A percentile compares a stretch with the other conserved stretches of the same genome.
Conservation (phyloP, 2,329 filamentous ascomycete genomes). For the Chaetomium globosum region DNA sequence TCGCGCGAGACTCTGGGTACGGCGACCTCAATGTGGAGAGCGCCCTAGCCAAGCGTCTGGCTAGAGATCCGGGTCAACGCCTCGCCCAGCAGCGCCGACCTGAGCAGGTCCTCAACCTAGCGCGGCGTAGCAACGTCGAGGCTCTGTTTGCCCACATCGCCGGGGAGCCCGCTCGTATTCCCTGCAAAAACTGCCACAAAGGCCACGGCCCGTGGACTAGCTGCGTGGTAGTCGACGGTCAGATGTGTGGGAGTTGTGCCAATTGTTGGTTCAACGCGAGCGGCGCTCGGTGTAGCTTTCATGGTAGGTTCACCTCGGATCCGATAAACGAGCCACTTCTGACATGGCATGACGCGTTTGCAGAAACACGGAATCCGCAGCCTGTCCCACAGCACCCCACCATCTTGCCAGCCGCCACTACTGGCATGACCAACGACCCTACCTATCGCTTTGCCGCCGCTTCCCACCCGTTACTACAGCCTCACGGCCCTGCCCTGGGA, state of each 20-base stretch:
- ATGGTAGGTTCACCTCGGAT: conserved; percentile 48
- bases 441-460: conserved; percentile 29
- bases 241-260: conserved; percentile 64
- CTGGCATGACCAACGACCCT: conserved; percentile 30
- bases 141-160: conserved; percentile 61
- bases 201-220: conserved; percentile 62
- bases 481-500: conserved; percentile 28
- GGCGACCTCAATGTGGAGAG: conserved; percentile 54
- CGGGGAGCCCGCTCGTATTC: conserved; percentile 51
- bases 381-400: conserved; percentile 34
- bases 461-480: conserved; percentile 28
- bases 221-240: conserved; percentile 61
- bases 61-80: conserved; percentile 52
- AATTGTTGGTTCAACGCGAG: conserved; percentile 68
- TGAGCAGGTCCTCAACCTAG: conserved; percentile 58
- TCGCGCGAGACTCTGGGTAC: conserved; percentile 54
- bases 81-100: conserved; percentile 56
- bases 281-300: conserved; percentile 62
- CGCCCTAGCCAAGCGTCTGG: conserved; percentile 58
- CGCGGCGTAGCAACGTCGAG: conserved; percentile 62
- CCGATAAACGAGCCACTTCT: background rate
- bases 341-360: conserved; percentile 9
- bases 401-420: conserved; percentile 31
- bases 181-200: conserved; percentile 64
- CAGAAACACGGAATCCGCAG: conserved; percentile 52